phyloP scores from a whole-genome alignment of 1,284 basidiomycete genomes.

The Veloporphyrellus conicus region DNA sequence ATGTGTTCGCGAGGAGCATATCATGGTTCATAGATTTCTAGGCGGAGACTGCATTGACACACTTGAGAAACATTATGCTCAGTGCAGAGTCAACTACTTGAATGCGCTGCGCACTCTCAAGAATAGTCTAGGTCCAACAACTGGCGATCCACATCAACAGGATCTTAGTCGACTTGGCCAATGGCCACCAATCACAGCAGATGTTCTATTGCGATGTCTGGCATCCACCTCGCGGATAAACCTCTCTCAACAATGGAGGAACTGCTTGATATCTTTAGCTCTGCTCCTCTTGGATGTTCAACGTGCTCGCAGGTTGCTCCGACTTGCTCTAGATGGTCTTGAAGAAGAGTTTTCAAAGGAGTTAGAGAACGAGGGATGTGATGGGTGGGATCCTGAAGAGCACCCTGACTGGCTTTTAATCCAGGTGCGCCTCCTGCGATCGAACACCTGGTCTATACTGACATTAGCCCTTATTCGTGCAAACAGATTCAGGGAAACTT shows the following conservation, averaged over 20 bases:
- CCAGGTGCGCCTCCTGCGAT: slow-evolving; percentile 31
- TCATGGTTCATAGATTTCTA: neutral
- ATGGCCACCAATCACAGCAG: too few species aligned
- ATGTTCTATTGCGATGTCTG: too few species aligned
- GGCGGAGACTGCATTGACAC: neutral
- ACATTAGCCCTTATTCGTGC: neutral
- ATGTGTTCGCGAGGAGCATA: neutral
- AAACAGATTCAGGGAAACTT: slow-evolving; percentile 46
- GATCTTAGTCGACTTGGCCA: too few species aligned
- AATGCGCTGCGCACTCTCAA: neutral
- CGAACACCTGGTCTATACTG: neutral
- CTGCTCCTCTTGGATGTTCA: too few species aligned
- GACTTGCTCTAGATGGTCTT: too few species aligned
- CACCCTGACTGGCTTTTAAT: slow-evolving; percentile 43
- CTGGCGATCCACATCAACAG: too few species aligned
- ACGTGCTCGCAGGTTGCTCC: too few species aligned
- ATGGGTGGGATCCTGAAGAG: slow-evolving; percentile 13
- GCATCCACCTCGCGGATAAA: too few species aligned
- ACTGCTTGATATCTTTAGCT: too few species aligned
- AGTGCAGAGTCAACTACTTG: neutral
- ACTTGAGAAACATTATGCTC: neutral
- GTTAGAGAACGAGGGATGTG: too few species aligned
- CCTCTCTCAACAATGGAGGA: too few species aligned
- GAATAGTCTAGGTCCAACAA: neutral
- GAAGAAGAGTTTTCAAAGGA: too few species aligned